Base-by-base conservation (phyloP, 1,284 basidiomycete genomes). In the Pholiota adiposa region DNA sequence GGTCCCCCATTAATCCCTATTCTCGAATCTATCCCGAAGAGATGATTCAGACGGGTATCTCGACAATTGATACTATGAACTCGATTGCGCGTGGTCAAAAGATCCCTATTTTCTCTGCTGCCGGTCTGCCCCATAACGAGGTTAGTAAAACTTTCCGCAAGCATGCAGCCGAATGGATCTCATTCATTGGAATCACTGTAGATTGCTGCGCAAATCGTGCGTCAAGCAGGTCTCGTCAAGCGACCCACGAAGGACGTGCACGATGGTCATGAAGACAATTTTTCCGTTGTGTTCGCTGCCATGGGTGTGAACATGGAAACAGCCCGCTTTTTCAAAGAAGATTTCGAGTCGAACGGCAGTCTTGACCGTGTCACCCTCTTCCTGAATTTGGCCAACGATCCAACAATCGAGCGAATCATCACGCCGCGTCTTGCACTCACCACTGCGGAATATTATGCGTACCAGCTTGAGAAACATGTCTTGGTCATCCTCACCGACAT, bases 261-360 rank as follows among this genome's bases (percentile, higher is more conserved):
- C 73, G 97, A 99, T 75, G 97, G 96, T 51, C 97, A 99, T 79
- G 97, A 98, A 83, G 97, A 99, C 81, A 99, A 99, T 79, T 99
- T 99, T 85, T 97, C 94, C 55, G 97, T 99, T 71, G 97, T 99
- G 56, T 99, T 99, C 74, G 97, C 96, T 56, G 97, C 97, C 44
- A 99, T 99, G 97, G 97, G 97, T 88, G 97, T 97, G 70, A 99
- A 99, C 83, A 97, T 98, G 96, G 97, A 99, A 79, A 99, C 97
- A 7, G 97, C 97, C 31, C 89, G 97, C 56, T 99, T 98, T 86
- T 99, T 99, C 91, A 97, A 97, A 79, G 94, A 98, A 75, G 97
- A 99, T 82, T 99, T 99, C 75, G 96, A 99, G 78, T 97, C 98
- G 75, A 98, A 98, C 73, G 97, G 97, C 53, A 94, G 92, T 83